Conservation (phyloP, 2,329 filamentous ascomycete genomes). For the Emericellopsis atlantica region DNA sequence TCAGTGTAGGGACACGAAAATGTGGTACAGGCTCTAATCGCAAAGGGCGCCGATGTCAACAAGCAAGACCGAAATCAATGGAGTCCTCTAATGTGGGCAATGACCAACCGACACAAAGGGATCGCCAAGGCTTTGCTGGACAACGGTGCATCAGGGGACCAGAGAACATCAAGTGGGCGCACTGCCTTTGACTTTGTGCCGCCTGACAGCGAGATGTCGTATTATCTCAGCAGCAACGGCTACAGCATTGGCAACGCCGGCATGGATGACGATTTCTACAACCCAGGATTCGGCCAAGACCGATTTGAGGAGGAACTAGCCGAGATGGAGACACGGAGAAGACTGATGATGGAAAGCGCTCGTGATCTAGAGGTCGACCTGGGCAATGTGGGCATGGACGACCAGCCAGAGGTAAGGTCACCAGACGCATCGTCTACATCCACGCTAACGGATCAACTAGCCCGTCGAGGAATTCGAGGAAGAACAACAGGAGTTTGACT, state of each 20-base stretch:
- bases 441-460: conserved; percentile 22
- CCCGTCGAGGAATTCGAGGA: conserved; percentile 71
- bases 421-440: background rate
- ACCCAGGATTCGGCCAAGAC: conserved; percentile 81
- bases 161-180: conserved; percentile 85
- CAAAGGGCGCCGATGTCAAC: conserved; percentile 80
- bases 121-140: conserved; percentile 91
- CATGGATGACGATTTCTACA: conserved; percentile 84
- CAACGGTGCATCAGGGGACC: conserved; percentile 87
- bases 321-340: conserved; percentile 85
- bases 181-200: conserved; percentile 94
- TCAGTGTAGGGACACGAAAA: conserved; percentile 68
- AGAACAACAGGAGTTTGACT: conserved; percentile 89
- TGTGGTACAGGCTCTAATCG: conserved; percentile 72
- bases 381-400: conserved; percentile 89
- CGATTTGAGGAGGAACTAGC: conserved; percentile 95
- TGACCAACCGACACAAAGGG: conserved; percentile 94
- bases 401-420: conserved; percentile 72
- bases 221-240: conserved; percentile 87
- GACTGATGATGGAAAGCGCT: conserved; percentile 99
- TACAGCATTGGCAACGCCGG: conserved; percentile 78
- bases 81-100: conserved; percentile 98
- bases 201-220: conserved; percentile 91
- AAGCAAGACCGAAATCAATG: conserved; percentile 92
- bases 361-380: conserved; percentile 93